phyloP scores from a whole-genome alignment of 75 land plant species.

The Pinus taeda region DNA sequence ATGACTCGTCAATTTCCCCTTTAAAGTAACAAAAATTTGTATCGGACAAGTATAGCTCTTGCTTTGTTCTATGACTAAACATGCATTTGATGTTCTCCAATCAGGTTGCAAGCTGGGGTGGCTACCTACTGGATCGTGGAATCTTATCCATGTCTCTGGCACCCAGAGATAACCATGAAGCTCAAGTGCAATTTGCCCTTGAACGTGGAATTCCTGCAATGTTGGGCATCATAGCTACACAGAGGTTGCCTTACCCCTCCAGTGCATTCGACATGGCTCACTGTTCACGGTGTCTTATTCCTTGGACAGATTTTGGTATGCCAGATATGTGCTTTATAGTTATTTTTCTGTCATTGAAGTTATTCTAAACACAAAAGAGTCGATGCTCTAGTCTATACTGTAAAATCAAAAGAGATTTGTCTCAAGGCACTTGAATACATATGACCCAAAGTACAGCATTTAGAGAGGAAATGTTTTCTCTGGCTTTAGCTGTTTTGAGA shows the following conservation, averaged over 20 bases:
- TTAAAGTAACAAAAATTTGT: background rate
- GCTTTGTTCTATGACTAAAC: background rate
- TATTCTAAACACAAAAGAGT: background rate
- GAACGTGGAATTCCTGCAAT: constrained; percentile 31
- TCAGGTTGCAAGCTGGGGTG: constrained; percentile 34
- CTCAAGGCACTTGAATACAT: background rate
- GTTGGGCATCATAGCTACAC: constrained; percentile 24
- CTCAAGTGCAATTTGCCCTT: constrained; percentile 26
- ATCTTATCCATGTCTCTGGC: constrained; percentile 27
- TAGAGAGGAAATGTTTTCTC: background rate
- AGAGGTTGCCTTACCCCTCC: constrained; percentile 26
- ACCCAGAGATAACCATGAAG: constrained; percentile 29
- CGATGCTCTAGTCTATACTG: background rate
- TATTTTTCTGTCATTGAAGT: background rate
- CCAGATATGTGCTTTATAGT: background rate
- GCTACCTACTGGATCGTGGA: constrained; percentile 16
- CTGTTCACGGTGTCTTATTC: constrained; percentile 24
- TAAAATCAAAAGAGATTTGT: background rate
- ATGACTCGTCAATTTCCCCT: background rate
- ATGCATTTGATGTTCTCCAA: background rate
- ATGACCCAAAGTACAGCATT: background rate
- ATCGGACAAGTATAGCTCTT: background rate
- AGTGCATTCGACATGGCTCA: constrained; percentile 31
- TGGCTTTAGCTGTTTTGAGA: background rate
- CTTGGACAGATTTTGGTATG: constrained; percentile 25